Evolutionary conservation across 495 filamentous ascomycete species (phyloP), one percentile per base, ranked within the genome.

Genomic region (Thozetella sp.): DNA sequence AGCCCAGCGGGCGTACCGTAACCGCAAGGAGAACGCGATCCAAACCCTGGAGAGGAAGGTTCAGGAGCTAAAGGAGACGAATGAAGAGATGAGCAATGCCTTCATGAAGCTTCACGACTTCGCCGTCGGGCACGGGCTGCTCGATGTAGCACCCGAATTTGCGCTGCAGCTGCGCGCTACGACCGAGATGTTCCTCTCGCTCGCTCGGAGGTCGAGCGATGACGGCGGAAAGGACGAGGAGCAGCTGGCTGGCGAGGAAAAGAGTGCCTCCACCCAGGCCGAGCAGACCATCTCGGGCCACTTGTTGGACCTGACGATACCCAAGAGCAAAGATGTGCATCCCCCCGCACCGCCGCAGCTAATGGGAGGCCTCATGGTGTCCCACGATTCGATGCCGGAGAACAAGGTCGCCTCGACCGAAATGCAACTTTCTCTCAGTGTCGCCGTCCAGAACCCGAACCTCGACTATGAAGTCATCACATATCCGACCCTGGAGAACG

Each of bases 1-100:
- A 56, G 92, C 92, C 11, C 92, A 96, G 67, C 81, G 92, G 27
- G 91, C 92, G 1, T 96, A 96, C 66, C 86, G 92, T 11, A 85
- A 90, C 62, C 87, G 92, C 17, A 94, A 95, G 68, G 91, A 96
- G 68, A 90, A 83, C 22, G 90, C 88, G 2, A 91, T 96, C 53
- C 81, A 84, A n/a, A 84, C 86, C 1, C 78, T 95, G 6, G 89
- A 90, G 59, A 79, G 80, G 34, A 81, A 85, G 54, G 89, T 93
- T 23, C 72, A 85, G 25, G 80, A 84, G 26, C 78, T 96, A 23
- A 85, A 89, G 56, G 75, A 77, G 3, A 80, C 84, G 2, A 88
- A 93, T 59, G 85, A 89, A 62, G 83, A 89, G 58, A 90, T 96
- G 86, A 89, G 86, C 70, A 85, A 82, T 54, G 81, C 86, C 0